Evolutionary conservation across 2,329 filamentous ascomycete genomes (phyloP).

Genomic region (Aschersonia sp.): DNA sequence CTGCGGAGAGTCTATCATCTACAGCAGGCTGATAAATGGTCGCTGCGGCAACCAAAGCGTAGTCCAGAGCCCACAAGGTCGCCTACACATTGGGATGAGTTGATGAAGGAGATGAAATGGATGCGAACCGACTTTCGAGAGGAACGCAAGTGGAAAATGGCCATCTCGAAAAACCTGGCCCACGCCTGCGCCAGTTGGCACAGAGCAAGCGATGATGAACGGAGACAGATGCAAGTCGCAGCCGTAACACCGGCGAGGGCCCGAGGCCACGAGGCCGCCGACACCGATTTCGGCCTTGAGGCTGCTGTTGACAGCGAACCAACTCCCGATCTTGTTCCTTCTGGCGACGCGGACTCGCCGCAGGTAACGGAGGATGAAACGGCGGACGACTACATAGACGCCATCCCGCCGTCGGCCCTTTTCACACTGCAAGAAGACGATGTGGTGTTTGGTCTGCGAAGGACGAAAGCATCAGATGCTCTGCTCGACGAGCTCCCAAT

Average conservation of each 20-base stretch:
- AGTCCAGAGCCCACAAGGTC: constrained; percentile 67
- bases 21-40: constrained; percentile 87
- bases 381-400: constrained; percentile 26
- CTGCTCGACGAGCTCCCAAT: constrained; percentile 70
- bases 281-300: constrained; percentile 20
- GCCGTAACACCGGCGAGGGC: constrained; percentile 31
- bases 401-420: constrained; percentile 58
- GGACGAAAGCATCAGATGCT: constrained; percentile 61
- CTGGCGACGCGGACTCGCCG: constrained; percentile 45
- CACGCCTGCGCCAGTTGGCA: constrained; percentile 76
- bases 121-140: constrained; percentile 94
- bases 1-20: constrained; percentile 78
- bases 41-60: constrained; percentile 75
- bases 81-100: constrained; percentile 68
- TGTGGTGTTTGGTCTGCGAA: constrained; percentile 63
- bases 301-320: constrained; percentile 29
- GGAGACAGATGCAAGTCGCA: constrained; percentile 54
- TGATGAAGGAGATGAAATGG: constrained; percentile 91
- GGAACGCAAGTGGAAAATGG: constrained; percentile 86
- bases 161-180: constrained; percentile 66
- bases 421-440: constrained; percentile 75
- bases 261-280: constrained; percentile 10
- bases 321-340: constrained; percentile 55
- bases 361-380: constrained; percentile 23
- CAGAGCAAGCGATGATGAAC: constrained; percentile 46